Evolutionary conservation across 495 filamentous ascomycete species (phyloP), one percentile per base, ranked within the genome.

Genomic region (Extremus antarcticus): DNA sequence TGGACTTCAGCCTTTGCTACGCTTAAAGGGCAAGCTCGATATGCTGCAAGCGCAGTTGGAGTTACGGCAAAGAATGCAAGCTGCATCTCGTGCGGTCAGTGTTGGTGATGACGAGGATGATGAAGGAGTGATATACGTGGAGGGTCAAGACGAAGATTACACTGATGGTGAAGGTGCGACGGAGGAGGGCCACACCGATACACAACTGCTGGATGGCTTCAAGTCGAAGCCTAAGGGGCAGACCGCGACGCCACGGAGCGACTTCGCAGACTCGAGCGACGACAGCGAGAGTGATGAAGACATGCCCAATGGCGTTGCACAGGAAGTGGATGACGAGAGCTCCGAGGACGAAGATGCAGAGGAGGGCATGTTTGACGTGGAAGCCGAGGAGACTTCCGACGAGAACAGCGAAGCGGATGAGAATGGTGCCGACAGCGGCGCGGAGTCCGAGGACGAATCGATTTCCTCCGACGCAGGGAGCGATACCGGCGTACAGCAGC

Each of bases 21-120:
- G 87, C n/a, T 76, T 98, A 23, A 94, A 95, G 72, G 90, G 90
- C 15, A 90, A 92, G 65, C 77, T 96, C 10, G 91, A 96, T 65
- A 84, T 96, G 81, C 72, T 95, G 45, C 80, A 88, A 53, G 83
- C 88, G 11, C 92, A 98, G 68, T 78, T 95, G 53, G 80, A 88
- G 57, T 69, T 94, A 57, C 75, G 92, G 25, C 81, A 82, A 54
- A 75, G 74, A 17, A 76, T 87, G 65, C 77, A 78, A 58, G 61
- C 48, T 53, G 60, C 47, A 47, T 60, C 63, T 25, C 64, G 65
- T 17, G 68, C 67, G 10, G 70, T 56, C 17, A 19, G 20, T 16
- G 56, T 51, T 2, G 54, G 40, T 56, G 70, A 82, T 19, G 71
- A 82, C 32, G 86, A 85, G 1, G 83, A 85, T n/a, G 77, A 84